A percentile compares a stretch with the other conserved stretches of the same genome.
These are phyloP conservation scores for Cantharellus anzutake DNA, from an alignment of 768 basidiomycete genomes.

Conservation along the genomic window DNA sequence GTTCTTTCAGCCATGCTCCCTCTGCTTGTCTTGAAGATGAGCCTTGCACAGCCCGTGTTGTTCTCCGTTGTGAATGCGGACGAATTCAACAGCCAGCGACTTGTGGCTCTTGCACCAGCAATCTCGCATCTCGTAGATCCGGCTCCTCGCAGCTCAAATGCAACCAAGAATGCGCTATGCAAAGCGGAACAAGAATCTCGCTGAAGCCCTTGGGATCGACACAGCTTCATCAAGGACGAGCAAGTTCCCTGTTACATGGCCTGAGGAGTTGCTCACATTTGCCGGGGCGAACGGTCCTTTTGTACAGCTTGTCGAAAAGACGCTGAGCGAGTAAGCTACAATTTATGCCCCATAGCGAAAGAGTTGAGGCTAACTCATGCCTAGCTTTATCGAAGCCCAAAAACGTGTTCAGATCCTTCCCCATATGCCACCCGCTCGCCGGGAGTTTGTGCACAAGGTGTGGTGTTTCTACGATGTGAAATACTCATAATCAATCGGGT, in stretches of 20 bases:
- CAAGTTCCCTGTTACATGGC: conserved; percentile 23
- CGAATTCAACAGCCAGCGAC: conserved; percentile 51
- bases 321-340: conserved; percentile 47
- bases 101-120: conserved; percentile 41
- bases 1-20: conserved; percentile 45
- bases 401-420: conserved; percentile 33
- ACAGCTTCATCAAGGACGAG: conserved; percentile 17
- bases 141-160: conserved; percentile 41
- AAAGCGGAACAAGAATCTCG: conserved; percentile 72
- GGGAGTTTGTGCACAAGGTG: too few relatives aligned
- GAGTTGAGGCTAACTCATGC: too few relatives aligned
- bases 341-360: too few relatives aligned
- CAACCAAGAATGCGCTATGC: conserved; percentile 61
- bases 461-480: too few relatives aligned
- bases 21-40: conserved; percentile 61
- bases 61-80: conserved; percentile 65
- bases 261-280: conserved; percentile 41
- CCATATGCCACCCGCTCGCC: too few relatives aligned
- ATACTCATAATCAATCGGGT: too few relatives aligned
- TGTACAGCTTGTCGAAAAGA: conserved; percentile 52
- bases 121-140: conserved; percentile 23
- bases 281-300: conserved; percentile 48
- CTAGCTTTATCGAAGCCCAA: too few relatives aligned
- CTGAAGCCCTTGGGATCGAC: conserved; percentile 80
- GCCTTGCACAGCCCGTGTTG: conserved; percentile 51